Base-by-base conservation (phyloP, 2,329 filamentous ascomycete genomes). In the Diaporthe ilicicola region DNA sequence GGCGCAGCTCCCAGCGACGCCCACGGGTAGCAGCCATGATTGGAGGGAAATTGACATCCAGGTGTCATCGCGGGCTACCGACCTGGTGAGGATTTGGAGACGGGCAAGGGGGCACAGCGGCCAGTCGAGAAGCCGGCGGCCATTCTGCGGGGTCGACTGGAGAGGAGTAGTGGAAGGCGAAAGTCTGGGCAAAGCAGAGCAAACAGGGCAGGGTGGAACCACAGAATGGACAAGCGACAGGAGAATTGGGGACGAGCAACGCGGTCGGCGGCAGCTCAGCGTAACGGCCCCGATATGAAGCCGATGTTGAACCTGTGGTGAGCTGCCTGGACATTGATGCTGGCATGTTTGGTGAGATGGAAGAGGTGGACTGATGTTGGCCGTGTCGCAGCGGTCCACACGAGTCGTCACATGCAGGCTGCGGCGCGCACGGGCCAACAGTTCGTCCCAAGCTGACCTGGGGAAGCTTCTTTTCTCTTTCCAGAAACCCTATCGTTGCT, bases 21-120 rank as follows among this genome's bases (percentile, higher is more conserved):
- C 37, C 37, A 27, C 46, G 1, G 10, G 37, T 42, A 8, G 51
- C 44, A 42, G 51, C n/a, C 53, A 69, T 70, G 50, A 74, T 74
- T 74, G 72, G 72, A 72, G 72, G 72, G 68, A 71, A 73, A 73
- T 68, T 67, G 55, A 29, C n/a, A 42, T 53, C 69, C 69, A 42
- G 42, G 37, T 64, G 44, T 24, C 44, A 37, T 64, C 34, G 51
- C 69, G 32, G 34, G n/a, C 29, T 55, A 39, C 17, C 39, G 32
- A 29, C 39, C 48, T 46, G 39, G 53, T 50, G 59, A 50, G 44
- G n/a, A 55, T 32, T 51, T 68, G 53, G 53, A 39, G 66, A 50
- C 24, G 22, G 10, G 53, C 32, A n/a, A 56, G 55, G 53, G 55
- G 55, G 39, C 42, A 44, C 12, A 34, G 24, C 10, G 27, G 64